A percentile compares a stretch with the other conserved stretches of the same genome.
These are phyloP conservation scores for Pseudonectria buxi DNA, from an alignment of 2,329 filamentous ascomycete genomes.

Conservation along the genomic window DNA sequence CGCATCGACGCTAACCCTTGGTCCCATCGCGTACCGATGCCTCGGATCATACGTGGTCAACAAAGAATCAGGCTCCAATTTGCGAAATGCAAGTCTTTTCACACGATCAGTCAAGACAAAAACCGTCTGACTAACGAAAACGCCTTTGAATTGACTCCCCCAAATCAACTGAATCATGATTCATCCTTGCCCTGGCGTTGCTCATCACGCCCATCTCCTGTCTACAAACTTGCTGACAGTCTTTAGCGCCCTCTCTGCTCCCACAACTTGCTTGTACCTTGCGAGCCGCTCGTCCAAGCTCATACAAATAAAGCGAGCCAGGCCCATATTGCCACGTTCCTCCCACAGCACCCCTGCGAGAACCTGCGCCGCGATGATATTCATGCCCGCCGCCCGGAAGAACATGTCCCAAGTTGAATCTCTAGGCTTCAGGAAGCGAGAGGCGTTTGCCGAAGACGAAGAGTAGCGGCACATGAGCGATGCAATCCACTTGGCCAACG, in stretches of 20 bases:
- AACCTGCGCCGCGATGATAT: conserved; percentile 30
- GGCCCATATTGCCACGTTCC: conserved; percentile 20
- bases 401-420: conserved; percentile 36
- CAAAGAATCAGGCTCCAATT: too few relatives aligned
- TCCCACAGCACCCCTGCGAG: conserved; percentile 21
- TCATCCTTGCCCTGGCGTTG: too few relatives aligned
- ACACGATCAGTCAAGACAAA: too few relatives aligned
- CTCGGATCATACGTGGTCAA: too few relatives aligned
- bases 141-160: too few relatives aligned
- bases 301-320: conserved; percentile 28
- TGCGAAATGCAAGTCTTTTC: too few relatives aligned
- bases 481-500: conserved; percentile 49
- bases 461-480: conserved; percentile 43
- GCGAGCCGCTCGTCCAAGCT: conserved; percentile 14
- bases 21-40: too few relatives aligned
- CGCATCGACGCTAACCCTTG: too few relatives aligned
- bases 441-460: conserved; percentile 18
- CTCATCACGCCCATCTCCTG: conserved; percentile 7
- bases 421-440: conserved; percentile 29
- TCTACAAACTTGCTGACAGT: conserved; percentile 9
- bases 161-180: too few relatives aligned
- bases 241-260: conserved; percentile 17
- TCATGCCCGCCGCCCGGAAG: conserved; percentile 30
- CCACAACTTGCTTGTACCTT: conserved; percentile 21
- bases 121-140: too few relatives aligned